phyloP scores from a whole-genome alignment of 1,284 basidiomycete species.

The Microbotryum scabiosae region DNA sequence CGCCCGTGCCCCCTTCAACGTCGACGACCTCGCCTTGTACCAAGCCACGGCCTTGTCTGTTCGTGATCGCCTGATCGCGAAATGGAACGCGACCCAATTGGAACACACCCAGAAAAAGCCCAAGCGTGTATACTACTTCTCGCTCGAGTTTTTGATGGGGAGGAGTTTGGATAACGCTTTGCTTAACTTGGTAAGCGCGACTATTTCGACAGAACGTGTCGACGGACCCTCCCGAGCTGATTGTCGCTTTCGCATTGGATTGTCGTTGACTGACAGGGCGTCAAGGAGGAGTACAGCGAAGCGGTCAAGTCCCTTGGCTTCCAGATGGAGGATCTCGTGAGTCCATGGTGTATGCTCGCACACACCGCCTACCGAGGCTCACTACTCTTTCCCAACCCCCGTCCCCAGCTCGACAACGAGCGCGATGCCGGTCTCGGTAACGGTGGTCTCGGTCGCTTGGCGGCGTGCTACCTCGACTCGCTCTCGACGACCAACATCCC shows the following conservation, averaged over 20 bases:
- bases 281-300: slow-evolving; percentile 63
- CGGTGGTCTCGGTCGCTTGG: slow-evolving; percentile 71
- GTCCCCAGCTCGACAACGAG: slow-evolving; percentile 55
- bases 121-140: slow-evolving; percentile 66
- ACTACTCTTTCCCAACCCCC: too few species aligned
- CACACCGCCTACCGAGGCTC: too few species aligned
- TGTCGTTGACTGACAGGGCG: slow-evolving; percentile 39
- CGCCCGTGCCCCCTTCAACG: slow-evolving; percentile 76
- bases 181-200: slow-evolving; percentile 54
- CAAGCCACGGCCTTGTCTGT: slow-evolving; percentile 61
- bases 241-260: too few species aligned
- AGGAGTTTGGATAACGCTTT: slow-evolving; percentile 74
- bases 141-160: slow-evolving; percentile 66
- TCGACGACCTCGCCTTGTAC: slow-evolving; percentile 63
- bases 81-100: slow-evolving; percentile 23
- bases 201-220: too few species aligned
- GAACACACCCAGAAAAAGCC: slow-evolving; percentile 43
- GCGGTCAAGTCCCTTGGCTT: slow-evolving; percentile 70
- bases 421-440: slow-evolving; percentile 85
- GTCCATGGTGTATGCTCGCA: background rate
- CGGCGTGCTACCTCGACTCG: slow-evolving; percentile 63
- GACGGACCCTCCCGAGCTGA: too few species aligned
- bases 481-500: slow-evolving; percentile 19
- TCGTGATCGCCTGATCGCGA: slow-evolving; percentile 65
- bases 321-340: slow-evolving; percentile 39